phyloP scores from a whole-genome alignment of 208 protist species.

The Phytomonas sp. region DNA sequence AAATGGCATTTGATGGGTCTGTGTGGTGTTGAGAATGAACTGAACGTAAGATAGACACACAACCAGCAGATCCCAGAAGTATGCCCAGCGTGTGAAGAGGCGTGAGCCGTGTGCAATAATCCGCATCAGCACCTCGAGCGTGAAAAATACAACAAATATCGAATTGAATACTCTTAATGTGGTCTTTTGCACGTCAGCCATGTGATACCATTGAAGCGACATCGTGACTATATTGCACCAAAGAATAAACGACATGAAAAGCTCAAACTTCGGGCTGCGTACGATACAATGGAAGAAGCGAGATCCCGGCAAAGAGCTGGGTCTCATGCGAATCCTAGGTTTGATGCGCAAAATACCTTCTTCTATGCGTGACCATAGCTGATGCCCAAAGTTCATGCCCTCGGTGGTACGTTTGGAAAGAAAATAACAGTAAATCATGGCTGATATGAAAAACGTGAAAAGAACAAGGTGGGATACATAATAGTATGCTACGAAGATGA shows the following conservation, averaged over 20 bases:
- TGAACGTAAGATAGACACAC: constrained; percentile 72
- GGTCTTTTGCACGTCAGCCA: constrained; percentile 31
- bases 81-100: constrained; percentile 70
- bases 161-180: constrained; percentile 66
- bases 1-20: constrained; percentile 56
- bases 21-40: constrained; percentile 58
- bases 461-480: constrained; percentile 84
- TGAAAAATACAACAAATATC: constrained; percentile 84
- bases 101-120: constrained; percentile 61
- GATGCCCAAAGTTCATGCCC: constrained; percentile 62
- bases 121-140: constrained; percentile 71
- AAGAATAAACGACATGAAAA: constrained; percentile 58
- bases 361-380: constrained; percentile 77
- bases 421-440: constrained; percentile 87
- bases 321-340: constrained; percentile 49
- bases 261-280: constrained; percentile 43
- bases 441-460: constrained; percentile 85
- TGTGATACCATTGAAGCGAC: constrained; percentile 78
- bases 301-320: constrained; percentile 45
- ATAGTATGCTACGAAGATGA: constrained; percentile 90
- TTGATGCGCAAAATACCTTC: constrained; percentile 51
- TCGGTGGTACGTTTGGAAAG: constrained; percentile 53
- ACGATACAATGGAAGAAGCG: constrained; percentile 53
- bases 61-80: constrained; percentile 82
- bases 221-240: constrained; percentile 81